A percentile compares a stretch with the other conserved stretches of the same genome.
These are phyloP conservation scores for Berkeleyomyces rouxiae DNA, from an alignment of 2,329 filamentous ascomycete genomes.

Conservation along the genomic window DNA sequence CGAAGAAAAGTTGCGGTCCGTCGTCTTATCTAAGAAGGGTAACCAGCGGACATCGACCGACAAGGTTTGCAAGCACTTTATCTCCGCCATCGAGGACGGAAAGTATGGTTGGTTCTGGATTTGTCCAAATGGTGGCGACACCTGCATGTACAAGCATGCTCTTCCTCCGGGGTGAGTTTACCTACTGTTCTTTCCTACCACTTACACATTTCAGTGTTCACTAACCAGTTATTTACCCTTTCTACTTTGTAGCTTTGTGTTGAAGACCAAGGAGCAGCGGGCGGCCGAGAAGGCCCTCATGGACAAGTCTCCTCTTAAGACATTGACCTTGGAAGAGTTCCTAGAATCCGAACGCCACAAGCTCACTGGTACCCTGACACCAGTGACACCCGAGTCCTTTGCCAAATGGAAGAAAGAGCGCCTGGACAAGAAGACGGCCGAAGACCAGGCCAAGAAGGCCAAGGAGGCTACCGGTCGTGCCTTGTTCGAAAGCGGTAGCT, in stretches of 20 bases:
- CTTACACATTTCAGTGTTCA: background rate
- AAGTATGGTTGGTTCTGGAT: conserved; percentile 99
- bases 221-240: background rate
- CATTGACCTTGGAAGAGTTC: conserved; percentile 92
- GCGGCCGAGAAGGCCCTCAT: conserved; percentile 88
- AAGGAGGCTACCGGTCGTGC: conserved; percentile 93
- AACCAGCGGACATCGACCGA: conserved; percentile 92
- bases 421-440: conserved; percentile 85
- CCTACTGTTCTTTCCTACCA: background rate
- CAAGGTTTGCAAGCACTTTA: conserved; percentile 98
- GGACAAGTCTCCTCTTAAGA: conserved; percentile 90
- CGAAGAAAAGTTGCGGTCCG: conserved; percentile 81
- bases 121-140: conserved; percentile 89
- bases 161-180: conserved; percentile 72
- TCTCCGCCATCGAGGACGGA: conserved; percentile 89
- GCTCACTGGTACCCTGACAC: conserved; percentile 76
- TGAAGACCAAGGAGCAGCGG: conserved; percentile 95
- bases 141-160: conserved; percentile 97
- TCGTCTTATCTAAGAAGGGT: conserved; percentile 90
- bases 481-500: conserved; percentile 93
- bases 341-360: conserved; percentile 93
- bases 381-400: conserved; percentile 82
- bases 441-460: conserved; percentile 73
- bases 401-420: conserved; percentile 96
- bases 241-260: conserved; percentile 52